Evolutionary conservation across 169 alveolate species (phyloP).

Genomic region (Plasmodium ovale): DNA sequence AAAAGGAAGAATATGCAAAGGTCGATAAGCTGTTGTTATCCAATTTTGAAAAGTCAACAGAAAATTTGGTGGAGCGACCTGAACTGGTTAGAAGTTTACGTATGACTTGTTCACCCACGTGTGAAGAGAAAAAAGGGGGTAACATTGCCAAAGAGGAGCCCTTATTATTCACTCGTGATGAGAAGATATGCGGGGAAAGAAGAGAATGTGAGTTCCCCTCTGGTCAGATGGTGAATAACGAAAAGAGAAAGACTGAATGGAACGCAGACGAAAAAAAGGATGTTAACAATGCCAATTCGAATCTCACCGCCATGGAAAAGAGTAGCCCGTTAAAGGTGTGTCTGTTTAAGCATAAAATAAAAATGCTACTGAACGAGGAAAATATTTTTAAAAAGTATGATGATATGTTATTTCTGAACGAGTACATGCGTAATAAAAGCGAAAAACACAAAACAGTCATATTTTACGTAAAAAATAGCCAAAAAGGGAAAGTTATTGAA

Average conservation of each 20-base stretch:
- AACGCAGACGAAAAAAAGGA: too few relatives aligned
- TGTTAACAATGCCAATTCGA: too few relatives aligned
- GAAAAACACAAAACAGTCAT: slow-evolving; percentile 38
- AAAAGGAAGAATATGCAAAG: background rate
- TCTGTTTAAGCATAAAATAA: slow-evolving; percentile 65
- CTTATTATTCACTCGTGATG: too few relatives aligned
- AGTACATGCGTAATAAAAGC: slow-evolving; percentile 34
- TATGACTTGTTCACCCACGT: background rate
- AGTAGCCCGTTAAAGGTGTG: slow-evolving; percentile 9
- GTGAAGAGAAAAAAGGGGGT: background rate
- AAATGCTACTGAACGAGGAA: slow-evolving; percentile 10
- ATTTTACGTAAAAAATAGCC: slow-evolving; percentile 39
- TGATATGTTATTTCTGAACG: slow-evolving; percentile 29
- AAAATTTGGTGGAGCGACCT: too few relatives aligned
- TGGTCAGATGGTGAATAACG: too few relatives aligned
- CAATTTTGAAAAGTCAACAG: too few relatives aligned
- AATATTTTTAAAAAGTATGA: slow-evolving; percentile 57
- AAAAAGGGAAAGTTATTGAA: slow-evolving; percentile 45
- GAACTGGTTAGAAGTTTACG: too few relatives aligned
- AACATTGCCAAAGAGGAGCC: too few relatives aligned
- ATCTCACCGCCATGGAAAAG: too few relatives aligned
- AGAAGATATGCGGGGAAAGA: too few relatives aligned
- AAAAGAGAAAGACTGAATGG: too few relatives aligned
- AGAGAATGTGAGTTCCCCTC: too few relatives aligned
- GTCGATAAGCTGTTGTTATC: background rate